These are phyloP conservation scores for Amaranthus tricolor DNA, from an alignment of 179 eudicot genomes.

Conservation along the genomic window DNA sequence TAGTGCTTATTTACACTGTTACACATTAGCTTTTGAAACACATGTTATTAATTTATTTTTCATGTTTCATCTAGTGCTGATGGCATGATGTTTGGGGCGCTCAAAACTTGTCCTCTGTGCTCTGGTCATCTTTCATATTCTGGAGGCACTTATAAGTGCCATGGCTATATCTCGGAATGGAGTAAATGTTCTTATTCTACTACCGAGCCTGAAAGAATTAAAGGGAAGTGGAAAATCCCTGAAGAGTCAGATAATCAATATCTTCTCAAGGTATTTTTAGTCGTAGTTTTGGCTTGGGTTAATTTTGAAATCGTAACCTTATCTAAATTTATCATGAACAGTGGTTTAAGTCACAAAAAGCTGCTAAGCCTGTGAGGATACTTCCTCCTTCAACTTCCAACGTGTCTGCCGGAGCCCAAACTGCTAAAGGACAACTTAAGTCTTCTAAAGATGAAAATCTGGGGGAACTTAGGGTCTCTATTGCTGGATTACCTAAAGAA, in stretches of 20 bases:
- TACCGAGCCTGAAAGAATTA: conserved; percentile 62
- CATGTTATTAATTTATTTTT: conserved; percentile 13
- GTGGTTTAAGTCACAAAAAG: conserved; percentile 88
- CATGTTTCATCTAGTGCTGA: conserved; percentile 60
- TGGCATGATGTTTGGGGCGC: conserved; percentile 95
- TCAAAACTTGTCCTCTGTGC: conserved; percentile 60
- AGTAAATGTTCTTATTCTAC: conserved; percentile 84
- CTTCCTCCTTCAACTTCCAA: conserved; percentile 56
- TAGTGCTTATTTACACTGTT: not conserved
- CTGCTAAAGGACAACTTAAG: conserved; percentile 39
- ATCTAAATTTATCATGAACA: conserved; percentile 31
- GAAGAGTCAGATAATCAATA: conserved; percentile 64
- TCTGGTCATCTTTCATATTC: conserved; percentile 71
- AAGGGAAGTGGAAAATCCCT: conserved; percentile 89
- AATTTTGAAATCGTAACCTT: conserved; percentile 16
- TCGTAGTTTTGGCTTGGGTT: conserved; percentile 2
- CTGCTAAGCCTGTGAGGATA: conserved; percentile 58
- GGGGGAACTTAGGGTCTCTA: conserved; percentile 67
- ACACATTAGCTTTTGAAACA: conserved; percentile 2
- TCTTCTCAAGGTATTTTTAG: conserved; percentile 63
- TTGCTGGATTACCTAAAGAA: conserved; percentile 52
- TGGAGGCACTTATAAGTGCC: conserved; percentile 75
- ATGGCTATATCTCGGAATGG: conserved; percentile 85
- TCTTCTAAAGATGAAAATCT: conserved; percentile 55
- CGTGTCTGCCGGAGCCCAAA: conserved; percentile 41